A percentile compares a stretch with the other conserved stretches of the same genome.
These are phyloP conservation scores for Rhodotorula paludigena DNA, from an alignment of 768 basidiomycete genomes.

Conservation along the genomic window DNA sequence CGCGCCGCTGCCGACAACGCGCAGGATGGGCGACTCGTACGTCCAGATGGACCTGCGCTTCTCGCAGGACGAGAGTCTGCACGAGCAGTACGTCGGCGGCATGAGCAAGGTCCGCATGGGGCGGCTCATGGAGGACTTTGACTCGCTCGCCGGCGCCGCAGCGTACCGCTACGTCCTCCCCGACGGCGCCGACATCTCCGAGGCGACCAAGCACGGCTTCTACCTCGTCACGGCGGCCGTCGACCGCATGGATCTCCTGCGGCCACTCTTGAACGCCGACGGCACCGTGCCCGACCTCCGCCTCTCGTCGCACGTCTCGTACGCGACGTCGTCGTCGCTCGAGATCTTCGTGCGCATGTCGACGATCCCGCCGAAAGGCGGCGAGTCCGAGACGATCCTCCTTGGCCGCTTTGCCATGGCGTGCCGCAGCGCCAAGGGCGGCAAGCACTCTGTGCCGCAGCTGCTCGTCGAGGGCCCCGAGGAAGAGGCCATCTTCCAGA, in stretches of 20 bases:
- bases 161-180: conserved; percentile 40
- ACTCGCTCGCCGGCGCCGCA: conserved; percentile 22
- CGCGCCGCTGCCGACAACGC: conserved; percentile 12
- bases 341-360: conserved; percentile 40
- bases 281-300: conserved; percentile 38
- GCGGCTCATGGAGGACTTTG: conserved; percentile 38
- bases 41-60: conserved; percentile 33
- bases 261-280: conserved; percentile 28
- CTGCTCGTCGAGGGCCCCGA: conserved; percentile 34
- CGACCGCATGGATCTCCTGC: conserved; percentile 41
- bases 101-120: conserved; percentile 35
- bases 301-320: conserved; percentile 39
- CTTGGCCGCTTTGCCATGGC: conserved; percentile 43
- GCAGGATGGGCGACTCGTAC: conserved; percentile 32
- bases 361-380: conserved; percentile 16
- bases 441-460: conserved; percentile 30
- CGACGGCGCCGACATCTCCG: conserved; percentile 10
- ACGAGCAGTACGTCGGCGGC: conserved; percentile 37
- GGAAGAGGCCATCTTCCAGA: conserved; percentile 34
- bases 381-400: conserved; percentile 33
- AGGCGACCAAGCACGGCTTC: conserved; percentile 34
- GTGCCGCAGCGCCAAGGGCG: conserved; percentile 31
- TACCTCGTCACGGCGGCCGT: conserved; percentile 43
- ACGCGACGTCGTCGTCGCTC: conserved; percentile 36
- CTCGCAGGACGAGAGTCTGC: conserved; percentile 18